Base-by-base conservation (phyloP, 129 eudicot species). In the Oenanthe sinensis region DNA sequence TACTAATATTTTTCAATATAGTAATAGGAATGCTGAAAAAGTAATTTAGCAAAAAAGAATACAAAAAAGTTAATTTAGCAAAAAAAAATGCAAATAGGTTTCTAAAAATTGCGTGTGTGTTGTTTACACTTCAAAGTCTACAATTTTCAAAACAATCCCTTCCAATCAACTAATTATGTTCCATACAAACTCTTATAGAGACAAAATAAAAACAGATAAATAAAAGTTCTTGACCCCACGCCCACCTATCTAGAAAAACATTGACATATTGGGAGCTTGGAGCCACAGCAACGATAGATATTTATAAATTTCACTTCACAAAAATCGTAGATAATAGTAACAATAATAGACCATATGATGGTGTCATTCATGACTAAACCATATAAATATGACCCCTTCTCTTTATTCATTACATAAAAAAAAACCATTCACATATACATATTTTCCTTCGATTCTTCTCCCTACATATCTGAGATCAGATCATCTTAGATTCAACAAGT, bases 171-270 rank as follows among this genome's bases (percentile, higher is more conserved):
- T 63, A 63, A 9, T 26, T 63, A 9, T 63, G 70, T 63, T 11
- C 39, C 39, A 63, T 62, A 26, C 33, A 62, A 62, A 62, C 69
- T n/a, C 15, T 62, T 14, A 24, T 12, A 71, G 36, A 62, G 26
- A 63, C 17, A 73, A 54, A 79, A 84, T 81, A 79, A 74, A 71
- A 11, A 60, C n/a, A n/a, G n/a, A 6, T 14, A 28, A 75, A 80
- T 71, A 45, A 79, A 70, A 42, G 2, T 48, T 8, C 30, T 30
- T 70, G 75, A 69, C 75, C 88, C 84, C 58, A 73, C 79, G 60
- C 83, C 67, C 84, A 87, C 81, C 37, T 86, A 86, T 88, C 92
- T 88, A 88, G 92, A 88, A 88, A 67, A 46, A 30, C 65, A 80
- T 84, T 88, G 92, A 88, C 92, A 84, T 75, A 67, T 33, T 15